phyloP scores from a whole-genome alignment of 768 basidiomycete genomes.

The Tricholoma furcatifolium region DNA sequence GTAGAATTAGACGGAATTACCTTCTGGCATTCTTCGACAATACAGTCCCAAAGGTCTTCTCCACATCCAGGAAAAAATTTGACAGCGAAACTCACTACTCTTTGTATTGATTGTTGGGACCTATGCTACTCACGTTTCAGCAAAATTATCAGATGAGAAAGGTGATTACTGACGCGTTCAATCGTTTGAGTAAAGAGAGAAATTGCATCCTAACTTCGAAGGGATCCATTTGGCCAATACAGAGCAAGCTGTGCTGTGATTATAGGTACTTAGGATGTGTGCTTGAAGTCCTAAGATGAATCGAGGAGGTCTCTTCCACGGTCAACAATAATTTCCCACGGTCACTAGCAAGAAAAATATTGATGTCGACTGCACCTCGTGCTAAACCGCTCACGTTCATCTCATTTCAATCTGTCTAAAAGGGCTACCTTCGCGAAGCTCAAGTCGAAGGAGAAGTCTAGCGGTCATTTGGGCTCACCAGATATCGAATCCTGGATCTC shows the following conservation, averaged over 20 bases:
- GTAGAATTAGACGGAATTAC: conserved; percentile 32
- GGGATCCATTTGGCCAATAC: conserved; percentile 47
- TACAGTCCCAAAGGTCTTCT: conserved; percentile 93
- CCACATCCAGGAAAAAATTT: conserved; percentile 84
- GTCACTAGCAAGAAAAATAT: conserved; percentile 9
- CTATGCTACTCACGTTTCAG: conserved; percentile 39
- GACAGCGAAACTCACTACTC: conserved; percentile 80
- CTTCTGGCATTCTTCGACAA: conserved; percentile 89
- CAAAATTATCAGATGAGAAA: conserved; percentile 3
- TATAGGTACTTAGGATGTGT: too few relatives aligned
- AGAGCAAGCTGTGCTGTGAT: neutral
- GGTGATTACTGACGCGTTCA: conserved; percentile 57
- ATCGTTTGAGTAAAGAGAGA: conserved; percentile 53
- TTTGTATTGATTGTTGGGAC: conserved; percentile 86
- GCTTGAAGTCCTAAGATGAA: neutral
- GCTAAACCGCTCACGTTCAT: neutral
- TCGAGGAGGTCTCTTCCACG: conserved; percentile 7
- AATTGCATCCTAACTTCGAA: conserved; percentile 80
- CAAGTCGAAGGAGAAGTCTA: conserved; percentile 43
- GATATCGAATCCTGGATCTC: conserved; percentile 69
- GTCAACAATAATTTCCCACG: conserved; percentile 13
- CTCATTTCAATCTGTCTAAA: conserved; percentile 31
- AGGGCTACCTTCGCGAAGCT: conserved; percentile 46
- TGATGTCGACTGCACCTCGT: neutral
- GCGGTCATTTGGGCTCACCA: conserved; percentile 41